phyloP scores from a whole-genome alignment of 176 grass and related monocot genomes.

The Aegilops longissima region DNA sequence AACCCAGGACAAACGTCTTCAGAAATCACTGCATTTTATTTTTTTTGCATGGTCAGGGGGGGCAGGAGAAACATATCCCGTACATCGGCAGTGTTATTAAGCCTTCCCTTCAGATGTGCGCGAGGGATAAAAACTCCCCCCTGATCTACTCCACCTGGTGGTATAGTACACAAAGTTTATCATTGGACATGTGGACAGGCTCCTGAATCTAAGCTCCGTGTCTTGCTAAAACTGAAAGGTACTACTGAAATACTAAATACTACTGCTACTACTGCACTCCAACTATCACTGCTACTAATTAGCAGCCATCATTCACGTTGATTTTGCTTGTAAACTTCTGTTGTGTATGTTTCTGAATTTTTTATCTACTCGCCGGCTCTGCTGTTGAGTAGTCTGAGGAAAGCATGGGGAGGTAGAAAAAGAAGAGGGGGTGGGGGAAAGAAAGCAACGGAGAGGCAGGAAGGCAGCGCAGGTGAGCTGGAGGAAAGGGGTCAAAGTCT shows the following conservation, averaged over 20 bases:
- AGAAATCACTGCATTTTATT: too few relatives aligned
- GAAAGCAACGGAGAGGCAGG: not conserved
- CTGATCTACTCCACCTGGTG: constrained; percentile 22
- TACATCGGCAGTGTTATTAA: not conserved
- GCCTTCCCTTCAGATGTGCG: not conserved
- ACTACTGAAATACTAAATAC: constrained; percentile 1
- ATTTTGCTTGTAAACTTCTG: not conserved
- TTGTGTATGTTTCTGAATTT: not conserved
- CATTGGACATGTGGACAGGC: constrained; percentile 27
- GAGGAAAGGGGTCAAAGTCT: constrained; percentile 55
- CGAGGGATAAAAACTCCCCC: not conserved
- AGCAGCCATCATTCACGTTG: not conserved
- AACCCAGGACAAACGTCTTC: too few relatives aligned
- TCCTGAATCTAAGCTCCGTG: constrained; percentile 40
- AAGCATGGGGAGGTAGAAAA: not conserved
- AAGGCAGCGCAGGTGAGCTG: constrained; percentile 56
- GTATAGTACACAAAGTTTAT: not conserved
- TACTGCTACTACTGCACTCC: not conserved
- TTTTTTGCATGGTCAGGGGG: too few relatives aligned
- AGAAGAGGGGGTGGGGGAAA: not conserved
- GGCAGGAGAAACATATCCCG: not conserved
- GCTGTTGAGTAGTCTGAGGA: constrained; percentile 31
- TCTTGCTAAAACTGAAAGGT: constrained; percentile 19
- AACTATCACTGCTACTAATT: too few relatives aligned
- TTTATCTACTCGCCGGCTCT: not conserved